Base-by-base conservation (phyloP, 2,329 filamentous ascomycete species). In the Xylaria hypoxylon region DNA sequence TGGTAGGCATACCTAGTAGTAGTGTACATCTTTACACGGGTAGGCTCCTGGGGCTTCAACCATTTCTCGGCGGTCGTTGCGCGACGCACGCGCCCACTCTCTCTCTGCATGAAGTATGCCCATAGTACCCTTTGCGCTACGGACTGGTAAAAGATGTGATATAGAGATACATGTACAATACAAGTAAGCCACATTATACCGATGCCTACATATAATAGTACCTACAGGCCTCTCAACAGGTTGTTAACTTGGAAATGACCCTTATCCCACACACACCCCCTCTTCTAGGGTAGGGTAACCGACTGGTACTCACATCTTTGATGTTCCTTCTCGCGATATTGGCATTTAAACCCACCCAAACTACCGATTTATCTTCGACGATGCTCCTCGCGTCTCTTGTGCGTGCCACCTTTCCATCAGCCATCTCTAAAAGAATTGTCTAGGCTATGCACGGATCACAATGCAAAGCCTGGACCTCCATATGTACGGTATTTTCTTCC, bases 401-500 rank as follows among this genome's bases (percentile, higher is more conserved):
- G 35, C 10, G 31, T 35, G 35, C 10, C 33, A 40, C 33, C 22
- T 42, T 45, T 55, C 33, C 24, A 22, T 31, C n/a, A 19, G 33
- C 35, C 35, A 28, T 22, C 42, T 31, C n/a, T 47, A n/a, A n/a
- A 40, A 33, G 6, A 50, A 50, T 33, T 31, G 40, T n/a, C n/a
- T 47, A 19, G 26, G 55, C 33, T 50, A 33, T 31, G 45, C 31
- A 51, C 45, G 31, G 38, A 31, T 35, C 50, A 31, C 24, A n/a
- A 40, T 38, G 42, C 35, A 31, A 13, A 42, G 5, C 17, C 52
- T 55, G 15, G 35, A 55, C 40, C 33, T 28, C 24, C 55, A 26
- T 33, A 59, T 60, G 52, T 66, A 58, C 26, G 59, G 59, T 57
- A 33, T 48, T 31, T 65, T 40, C 52, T 35, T 55, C 58, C 40